Base-by-base conservation (phyloP, 2,329 filamentous ascomycete genomes). In the Chrysoporthe cubensis region DNA sequence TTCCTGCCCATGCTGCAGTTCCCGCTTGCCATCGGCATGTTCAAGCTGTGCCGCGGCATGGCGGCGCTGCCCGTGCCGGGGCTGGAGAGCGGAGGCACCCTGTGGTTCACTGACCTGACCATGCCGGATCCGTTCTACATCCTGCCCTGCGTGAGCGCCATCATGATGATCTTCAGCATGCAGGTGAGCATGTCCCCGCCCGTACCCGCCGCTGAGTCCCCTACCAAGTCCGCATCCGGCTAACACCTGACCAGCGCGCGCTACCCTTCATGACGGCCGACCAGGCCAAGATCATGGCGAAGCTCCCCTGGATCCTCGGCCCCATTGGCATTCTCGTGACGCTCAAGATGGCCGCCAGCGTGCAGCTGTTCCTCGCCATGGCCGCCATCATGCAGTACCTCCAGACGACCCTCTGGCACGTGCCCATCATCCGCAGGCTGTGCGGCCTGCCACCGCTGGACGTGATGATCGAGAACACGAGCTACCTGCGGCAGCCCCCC, bases 51-150 rank as follows among this genome's bases (percentile, higher is more conserved):
- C 71, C 85, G 88, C 64, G 89, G 85, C 72, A 96, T 97, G 91
- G 79, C 88, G 1, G 78, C 83, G 32, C 81, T 98, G 60, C 95
- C 95, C 4, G 93, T 97, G 5, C 95, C 95, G 0, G 90, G 88
- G 0, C 78, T 98, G 71, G 87, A 92, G 73, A 81, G 80, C 1
- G 92, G 91, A 43, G 90, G 92, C 2, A 80, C 89, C 46, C 80
- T 89, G 52, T 99, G 96, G 96, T 87, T 98, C 72, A 80, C 82
- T 1, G 91, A 98, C 77, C 79, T 99, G 70, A 90, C 93, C 0
- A 76, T 88, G 32, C 78, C 87, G 1, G 96, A 99, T 78, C 95
- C 96, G 0, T 90, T 85, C 74, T 95, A 87, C 73, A 77, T 96
- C 52, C 80, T 98, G 43, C 96, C 96, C 1, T 71, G 88, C 2